Base-by-base conservation (phyloP, 164 flowering plant species). In the Kingdonia uniflora region DNA sequence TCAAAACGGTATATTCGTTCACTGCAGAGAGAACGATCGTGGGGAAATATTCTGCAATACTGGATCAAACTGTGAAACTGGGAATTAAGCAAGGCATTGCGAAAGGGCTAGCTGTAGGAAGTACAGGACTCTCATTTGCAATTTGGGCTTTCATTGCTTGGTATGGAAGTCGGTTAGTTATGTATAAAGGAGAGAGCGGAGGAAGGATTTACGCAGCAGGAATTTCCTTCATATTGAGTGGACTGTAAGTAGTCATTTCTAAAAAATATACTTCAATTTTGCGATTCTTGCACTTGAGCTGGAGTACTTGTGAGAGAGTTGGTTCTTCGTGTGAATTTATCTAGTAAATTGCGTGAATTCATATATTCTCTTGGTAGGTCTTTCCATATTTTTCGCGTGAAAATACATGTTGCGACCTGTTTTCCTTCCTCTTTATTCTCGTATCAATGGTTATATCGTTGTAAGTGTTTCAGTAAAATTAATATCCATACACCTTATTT, bases 61-160 rank as follows among this genome's bases (percentile, higher is more conserved):
- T 91, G 51, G 81, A 78, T 14, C 53, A 64, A 50, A 79, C 86
- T 0, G 67, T 61, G 11, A 73, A 71, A 69, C 64, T 87, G 23
- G 98, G 98, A 11, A 53, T 85, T 42, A 95, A 95, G 0, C 87
- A 91, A 67, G 98, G 98, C 14, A 53, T 85, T 42, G 96, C 96
- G 0, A 91, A 91, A 67, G 98, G 98, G 1, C 62, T 91, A 20
- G 90, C 95, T 1, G 74, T 91, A 2, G 98, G 98, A n/a, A 78
- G 96, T 62, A 80, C 80, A 2, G 95, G 96, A 2, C 63, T 87
- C 38, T 61, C 87, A 14, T 91, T 87, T 61, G 80, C 90, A 1
- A 85, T 83, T 43, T 91, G 96, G 96, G 96, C 80, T 29, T 78
- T 85, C 19, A 70, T 87, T 61, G 86, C 95, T 65, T 91, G 96